Conservation (phyloP, 768 basidiomycete genomes). For the Suillus tomentosus region DNA sequence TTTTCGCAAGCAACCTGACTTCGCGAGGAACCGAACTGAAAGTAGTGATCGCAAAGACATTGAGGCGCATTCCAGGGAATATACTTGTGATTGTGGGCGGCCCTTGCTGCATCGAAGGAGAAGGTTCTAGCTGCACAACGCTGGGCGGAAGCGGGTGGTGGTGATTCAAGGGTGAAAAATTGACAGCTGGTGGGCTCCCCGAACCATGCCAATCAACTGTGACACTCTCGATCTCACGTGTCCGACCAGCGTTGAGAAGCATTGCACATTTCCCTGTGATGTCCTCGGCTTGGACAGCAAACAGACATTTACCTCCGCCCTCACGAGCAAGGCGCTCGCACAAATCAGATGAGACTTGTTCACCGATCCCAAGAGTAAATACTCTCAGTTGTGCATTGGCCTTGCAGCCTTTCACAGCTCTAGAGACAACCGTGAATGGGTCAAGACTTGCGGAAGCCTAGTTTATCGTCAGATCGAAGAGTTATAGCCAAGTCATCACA, state of each 20-base stretch:
- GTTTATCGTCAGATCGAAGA: background rate
- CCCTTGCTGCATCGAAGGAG: conserved; percentile 35
- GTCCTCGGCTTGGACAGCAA: conserved; percentile 46
- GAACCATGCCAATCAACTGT: conserved; percentile 48
- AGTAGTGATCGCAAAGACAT: conserved; percentile 35
- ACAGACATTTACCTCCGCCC: conserved; percentile 53
- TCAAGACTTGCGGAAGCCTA: conserved; percentile 21
- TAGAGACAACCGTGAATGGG: conserved; percentile 23
- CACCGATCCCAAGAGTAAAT: conserved; percentile 62
- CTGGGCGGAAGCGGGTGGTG: conserved; percentile 21
- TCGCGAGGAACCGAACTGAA: conserved; percentile 25
- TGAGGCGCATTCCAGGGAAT: conserved; percentile 37
- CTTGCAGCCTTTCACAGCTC: conserved; percentile 36
- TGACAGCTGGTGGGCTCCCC: conserved; percentile 19
- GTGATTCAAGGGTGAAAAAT: conserved; percentile 14
- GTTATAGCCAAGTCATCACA: background rate
- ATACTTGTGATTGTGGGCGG: conserved; percentile 34
- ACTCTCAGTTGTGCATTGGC: conserved; percentile 43
- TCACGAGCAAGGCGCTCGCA: conserved; percentile 55
- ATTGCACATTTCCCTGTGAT: conserved; percentile 51
- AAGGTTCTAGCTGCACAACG: conserved; percentile 33
- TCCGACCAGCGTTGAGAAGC: conserved; percentile 53
- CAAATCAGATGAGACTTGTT: conserved; percentile 47
- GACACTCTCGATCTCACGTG: conserved; percentile 46
- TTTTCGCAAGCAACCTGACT: conserved; percentile 30